Evolutionary conservation across 768 basidiomycete species (phyloP).

Genomic region (Lactarius hengduanensis): DNA sequence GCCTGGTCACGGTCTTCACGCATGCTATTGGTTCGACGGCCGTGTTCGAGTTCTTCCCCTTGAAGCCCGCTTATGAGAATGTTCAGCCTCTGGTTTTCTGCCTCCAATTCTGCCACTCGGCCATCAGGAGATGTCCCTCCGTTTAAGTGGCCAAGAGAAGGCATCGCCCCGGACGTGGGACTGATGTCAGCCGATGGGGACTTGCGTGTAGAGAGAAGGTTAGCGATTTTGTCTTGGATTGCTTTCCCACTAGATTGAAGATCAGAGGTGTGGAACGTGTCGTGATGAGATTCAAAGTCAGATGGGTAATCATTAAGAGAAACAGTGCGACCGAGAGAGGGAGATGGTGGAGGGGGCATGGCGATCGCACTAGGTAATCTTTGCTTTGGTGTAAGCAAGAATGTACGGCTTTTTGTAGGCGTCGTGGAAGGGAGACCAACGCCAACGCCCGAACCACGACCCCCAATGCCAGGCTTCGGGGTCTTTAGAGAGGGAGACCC

Average conservation of each 20-base stretch:
- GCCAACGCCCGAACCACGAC: constrained; percentile 39
- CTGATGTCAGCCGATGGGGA: constrained; percentile 21
- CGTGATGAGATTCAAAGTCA: constrained; percentile 22
- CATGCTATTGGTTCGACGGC: constrained; percentile 31
- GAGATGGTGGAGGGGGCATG: constrained; percentile 81
- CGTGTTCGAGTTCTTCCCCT: constrained; percentile 25
- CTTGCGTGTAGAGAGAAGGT: constrained; percentile 40
- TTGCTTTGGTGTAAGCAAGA: constrained; percentile 54
- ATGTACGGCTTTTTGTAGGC: constrained; percentile 39
- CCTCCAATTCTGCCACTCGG: constrained; percentile 60
- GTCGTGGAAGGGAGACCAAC: constrained; percentile 44
- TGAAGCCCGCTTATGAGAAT: constrained; percentile 22
- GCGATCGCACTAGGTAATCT: constrained; percentile 70
- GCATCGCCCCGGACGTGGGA: constrained; percentile 27
- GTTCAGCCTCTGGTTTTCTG: constrained; percentile 61
- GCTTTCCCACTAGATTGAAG: constrained; percentile 39
- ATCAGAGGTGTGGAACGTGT: constrained; percentile 19
- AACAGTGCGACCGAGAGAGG: constrained; percentile 41
- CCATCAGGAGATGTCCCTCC: constrained; percentile 41
- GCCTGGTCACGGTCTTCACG: constrained; percentile 49
- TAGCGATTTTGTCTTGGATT: constrained; percentile 51
- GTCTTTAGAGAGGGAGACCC: constrained; percentile 61
- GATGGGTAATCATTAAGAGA: constrained; percentile 39
- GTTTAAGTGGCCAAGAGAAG: neutral
- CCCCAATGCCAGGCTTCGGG: constrained; percentile 52